phyloP scores from a whole-genome alignment of 1,139 yeast species.

The Pichia sp. region DNA sequence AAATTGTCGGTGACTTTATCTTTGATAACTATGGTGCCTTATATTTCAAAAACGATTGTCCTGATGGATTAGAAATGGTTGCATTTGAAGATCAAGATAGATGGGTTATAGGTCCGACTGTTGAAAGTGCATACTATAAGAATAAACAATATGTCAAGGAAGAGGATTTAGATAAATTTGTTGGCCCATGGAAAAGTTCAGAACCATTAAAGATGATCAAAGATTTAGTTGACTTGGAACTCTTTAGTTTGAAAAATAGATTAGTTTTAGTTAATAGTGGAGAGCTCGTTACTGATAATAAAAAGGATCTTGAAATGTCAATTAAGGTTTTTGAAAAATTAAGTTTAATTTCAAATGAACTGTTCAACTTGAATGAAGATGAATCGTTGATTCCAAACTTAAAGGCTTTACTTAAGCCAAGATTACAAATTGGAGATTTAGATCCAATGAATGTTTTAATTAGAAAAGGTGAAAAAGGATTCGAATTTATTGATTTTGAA shows the following conservation, averaged over 20 bases:
- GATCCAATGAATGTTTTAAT: constrained; percentile 83
- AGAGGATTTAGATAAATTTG: constrained; percentile 39
- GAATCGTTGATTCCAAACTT: constrained; percentile 41
- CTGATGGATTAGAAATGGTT: constrained; percentile 16
- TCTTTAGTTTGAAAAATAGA: constrained; percentile 55
- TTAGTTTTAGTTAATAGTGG: constrained; percentile 49
- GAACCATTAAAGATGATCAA: constrained; percentile 55
- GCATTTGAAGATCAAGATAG: constrained; percentile 70
- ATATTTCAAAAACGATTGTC: constrained; percentile 60
- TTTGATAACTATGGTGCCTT: constrained; percentile 78
- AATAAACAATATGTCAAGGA: constrained; percentile 47
- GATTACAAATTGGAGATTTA: constrained; percentile 73
- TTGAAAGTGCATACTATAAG: constrained; percentile 73
- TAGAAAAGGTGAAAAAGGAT: constrained; percentile 34
- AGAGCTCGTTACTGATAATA: constrained; percentile 39
- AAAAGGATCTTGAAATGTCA: constrained; percentile 30
- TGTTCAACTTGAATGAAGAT: constrained; percentile 46
- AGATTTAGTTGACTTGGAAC: constrained; percentile 61
- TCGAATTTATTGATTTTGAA: constrained; percentile 74
- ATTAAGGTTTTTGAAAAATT: constrained; percentile 57
- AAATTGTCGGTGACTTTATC: constrained; percentile 44
- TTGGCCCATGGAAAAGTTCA: constrained; percentile 72
- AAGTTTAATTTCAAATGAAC: constrained; percentile 45
- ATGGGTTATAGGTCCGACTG: constrained; percentile 90
- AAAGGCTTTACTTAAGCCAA: constrained; percentile 61